Evolutionary conservation across 2,329 filamentous ascomycete species (phyloP), one percentile per base, ranked within the genome.

Genomic region (Cladosporium sp.): DNA sequence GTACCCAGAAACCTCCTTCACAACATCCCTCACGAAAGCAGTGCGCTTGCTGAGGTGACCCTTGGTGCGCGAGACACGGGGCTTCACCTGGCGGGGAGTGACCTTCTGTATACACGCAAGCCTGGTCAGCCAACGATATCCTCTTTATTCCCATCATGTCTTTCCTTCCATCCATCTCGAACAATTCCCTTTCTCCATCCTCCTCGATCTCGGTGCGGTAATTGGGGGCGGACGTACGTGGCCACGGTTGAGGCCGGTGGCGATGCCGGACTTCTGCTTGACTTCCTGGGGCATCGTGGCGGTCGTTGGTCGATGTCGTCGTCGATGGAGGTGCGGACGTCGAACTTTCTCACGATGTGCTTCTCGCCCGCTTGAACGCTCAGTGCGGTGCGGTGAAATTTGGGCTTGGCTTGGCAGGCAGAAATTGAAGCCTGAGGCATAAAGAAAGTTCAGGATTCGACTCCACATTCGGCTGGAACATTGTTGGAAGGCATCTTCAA

Each of bases 1-100:
- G 70, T 84, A 90, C 87, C 88, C 93, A 76, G 91, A 85, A 75
- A 97, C 93, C 82, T 99, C 93, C 83, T 95, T 95, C 75, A 96
- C 89, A 73, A 99, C 86, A 72, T 96, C 91, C 68, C 93, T 84
- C 66, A 97, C 92, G 79, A 99, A 97, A 68, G 88, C 85, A 67
- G 93, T 97, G 70, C 91, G 86, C 86, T 95, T 96, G 80, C 88
- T 95, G 71, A 95, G 80, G 78, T 93, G 88, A 67, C 93, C 93
- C 84, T 96, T 97, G 80, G 85, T 91, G 89, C 73, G 71, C 60
- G 75, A 78, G 61, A 77, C 71, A 60, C 70, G 71, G 59, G 72
- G 66, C 62, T 73, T 73, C 53, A 73, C 70, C 63, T 72, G 71
- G 68, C 70, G 73, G 40, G 73, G 73, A 51, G 74, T 78, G 70